Evolutionary conservation across 352 stramenopile species (phyloP).

Genomic region (Pythium phragmiticola): DNA sequence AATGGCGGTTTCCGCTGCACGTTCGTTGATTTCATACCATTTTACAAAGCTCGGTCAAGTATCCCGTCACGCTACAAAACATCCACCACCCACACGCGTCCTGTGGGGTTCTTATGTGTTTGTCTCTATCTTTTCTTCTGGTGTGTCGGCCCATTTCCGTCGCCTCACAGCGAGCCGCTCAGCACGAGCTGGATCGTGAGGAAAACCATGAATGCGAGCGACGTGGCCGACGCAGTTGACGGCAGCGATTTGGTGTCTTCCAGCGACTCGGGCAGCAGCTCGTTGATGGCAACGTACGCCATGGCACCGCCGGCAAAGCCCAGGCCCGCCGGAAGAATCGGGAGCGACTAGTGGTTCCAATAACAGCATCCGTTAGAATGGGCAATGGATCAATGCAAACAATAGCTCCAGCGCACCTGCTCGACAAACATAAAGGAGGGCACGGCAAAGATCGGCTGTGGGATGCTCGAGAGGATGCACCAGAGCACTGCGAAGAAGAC

Average conservation of each 20-base stretch:
- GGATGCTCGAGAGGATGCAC: slow-evolving; percentile 91
- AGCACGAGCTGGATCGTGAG: slow-evolving; percentile 81
- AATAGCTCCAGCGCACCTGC: slow-evolving; percentile 29
- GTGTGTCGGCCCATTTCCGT: not conserved
- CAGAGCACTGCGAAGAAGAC: slow-evolving; percentile 84
- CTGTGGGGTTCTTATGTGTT: not conserved
- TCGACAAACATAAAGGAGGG: slow-evolving; percentile 92
- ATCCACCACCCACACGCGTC: not conserved
- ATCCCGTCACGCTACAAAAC: slow-evolving; percentile 4
- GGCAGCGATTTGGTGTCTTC: slow-evolving; percentile 82
- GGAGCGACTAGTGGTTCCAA: slow-evolving; percentile 75
- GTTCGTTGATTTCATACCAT: not conserved
- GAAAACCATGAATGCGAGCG: slow-evolving; percentile 79
- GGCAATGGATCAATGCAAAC: not conserved
- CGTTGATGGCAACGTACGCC: slow-evolving; percentile 93
- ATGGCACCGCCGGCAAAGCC: slow-evolving; percentile 98
- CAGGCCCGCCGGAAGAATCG: slow-evolving; percentile 93
- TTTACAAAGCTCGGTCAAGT: slow-evolving; percentile 1
- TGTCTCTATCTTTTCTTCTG: too few species aligned
- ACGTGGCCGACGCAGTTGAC: slow-evolving; percentile 64
- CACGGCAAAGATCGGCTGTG: slow-evolving; percentile 97
- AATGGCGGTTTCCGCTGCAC: too few species aligned
- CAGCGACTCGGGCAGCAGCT: slow-evolving; percentile 78
- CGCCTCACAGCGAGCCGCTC: slow-evolving; percentile 42
- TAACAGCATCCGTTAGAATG: not conserved